Conservation (phyloP, 2,329 filamentous ascomycete species). For the Tolypocladium sp. region DNA sequence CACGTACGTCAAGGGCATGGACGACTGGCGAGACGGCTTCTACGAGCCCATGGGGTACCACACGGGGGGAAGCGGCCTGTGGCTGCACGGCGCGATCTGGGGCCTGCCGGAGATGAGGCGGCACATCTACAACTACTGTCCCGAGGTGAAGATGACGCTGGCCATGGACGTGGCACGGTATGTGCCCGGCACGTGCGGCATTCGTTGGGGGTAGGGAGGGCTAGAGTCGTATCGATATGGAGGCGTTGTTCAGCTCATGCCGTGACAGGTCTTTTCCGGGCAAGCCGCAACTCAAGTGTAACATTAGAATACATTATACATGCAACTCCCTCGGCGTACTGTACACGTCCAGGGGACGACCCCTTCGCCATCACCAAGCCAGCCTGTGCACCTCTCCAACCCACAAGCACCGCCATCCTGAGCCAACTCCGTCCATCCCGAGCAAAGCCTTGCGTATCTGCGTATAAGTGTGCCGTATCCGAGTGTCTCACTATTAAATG, state of each 20-base stretch:
- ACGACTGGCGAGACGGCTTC: conserved; percentile 41
- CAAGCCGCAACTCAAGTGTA: not conserved
- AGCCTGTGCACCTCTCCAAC: not conserved
- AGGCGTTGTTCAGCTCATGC: too few species aligned
- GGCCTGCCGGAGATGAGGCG: conserved; percentile 34
- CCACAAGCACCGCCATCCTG: not conserved
- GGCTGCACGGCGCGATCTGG: conserved; percentile 38
- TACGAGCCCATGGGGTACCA: conserved; percentile 53
- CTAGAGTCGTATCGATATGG: too few species aligned
- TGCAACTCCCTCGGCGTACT: not conserved
- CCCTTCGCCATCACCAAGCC: not conserved
- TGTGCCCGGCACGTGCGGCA: conserved; percentile 37
- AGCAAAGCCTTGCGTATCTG: not conserved
- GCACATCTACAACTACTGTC: conserved; percentile 48
- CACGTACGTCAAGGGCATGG: conserved; percentile 28
- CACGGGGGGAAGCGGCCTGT: conserved; percentile 38
- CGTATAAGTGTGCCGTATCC: not conserved
- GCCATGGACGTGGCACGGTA: conserved; percentile 43
- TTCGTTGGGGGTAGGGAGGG: conserved; percentile 6
- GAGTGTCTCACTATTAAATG: not conserved
- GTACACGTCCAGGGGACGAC: not conserved
- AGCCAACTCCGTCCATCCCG: not conserved
- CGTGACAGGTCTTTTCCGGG: not conserved
- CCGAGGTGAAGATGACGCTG: conserved; percentile 49
- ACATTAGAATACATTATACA: not conserved